These are phyloP conservation scores for Castanopsis chinensis DNA, from an alignment of 306 rosid genomes.

Conservation along the genomic window DNA sequence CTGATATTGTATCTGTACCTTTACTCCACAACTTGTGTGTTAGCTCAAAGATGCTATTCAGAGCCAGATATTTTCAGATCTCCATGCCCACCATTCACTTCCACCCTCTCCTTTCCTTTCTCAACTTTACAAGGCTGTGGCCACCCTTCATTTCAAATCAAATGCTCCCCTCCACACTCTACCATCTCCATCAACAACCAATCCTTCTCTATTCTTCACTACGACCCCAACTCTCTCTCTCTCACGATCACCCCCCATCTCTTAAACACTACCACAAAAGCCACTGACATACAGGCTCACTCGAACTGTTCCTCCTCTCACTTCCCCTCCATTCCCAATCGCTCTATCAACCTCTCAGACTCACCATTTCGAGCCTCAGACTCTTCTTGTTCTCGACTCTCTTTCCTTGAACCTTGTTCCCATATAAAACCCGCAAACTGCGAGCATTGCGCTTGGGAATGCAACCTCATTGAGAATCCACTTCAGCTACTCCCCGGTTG, in stretches of 20 bases:
- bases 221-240: constrained; percentile 58
- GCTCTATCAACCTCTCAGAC: constrained; percentile 51
- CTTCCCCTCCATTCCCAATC: constrained; percentile 45
- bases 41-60: constrained; percentile 32
- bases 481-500: constrained; percentile 45
- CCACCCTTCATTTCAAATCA: constrained; percentile 82
- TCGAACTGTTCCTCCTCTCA: constrained; percentile 29
- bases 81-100: constrained; percentile 62
- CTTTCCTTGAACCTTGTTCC: constrained; percentile 58
- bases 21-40: not conserved
- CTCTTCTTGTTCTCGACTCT: constrained; percentile 59
- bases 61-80: not conserved
- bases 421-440: constrained; percentile 57
- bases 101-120: constrained; percentile 63
- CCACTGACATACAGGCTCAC: not conserved
- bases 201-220: constrained; percentile 58
- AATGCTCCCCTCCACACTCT: constrained; percentile 55
- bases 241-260: constrained; percentile 51
- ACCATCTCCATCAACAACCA: constrained; percentile 55
- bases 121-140: constrained; percentile 73
- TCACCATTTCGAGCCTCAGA: constrained; percentile 67
- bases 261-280: not conserved
- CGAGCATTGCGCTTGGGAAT: constrained; percentile 70
- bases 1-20: not conserved
- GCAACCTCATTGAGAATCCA: constrained; percentile 67